Conservation (phyloP, 2,329 filamentous ascomycete genomes). For the Sporothrix mexicana region DNA sequence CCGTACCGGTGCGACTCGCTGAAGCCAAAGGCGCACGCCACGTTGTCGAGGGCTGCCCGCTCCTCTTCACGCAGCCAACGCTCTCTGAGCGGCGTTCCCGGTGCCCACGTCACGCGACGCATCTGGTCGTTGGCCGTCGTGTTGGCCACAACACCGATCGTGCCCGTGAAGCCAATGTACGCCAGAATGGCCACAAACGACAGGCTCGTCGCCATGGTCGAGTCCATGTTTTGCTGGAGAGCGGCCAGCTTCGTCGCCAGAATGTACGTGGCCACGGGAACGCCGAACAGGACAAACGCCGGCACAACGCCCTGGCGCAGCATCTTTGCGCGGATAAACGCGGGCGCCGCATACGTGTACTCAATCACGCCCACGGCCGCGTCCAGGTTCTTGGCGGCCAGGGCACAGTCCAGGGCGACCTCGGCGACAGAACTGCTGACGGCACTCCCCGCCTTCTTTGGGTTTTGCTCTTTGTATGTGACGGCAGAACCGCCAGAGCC, state of each 20-base stretch:
- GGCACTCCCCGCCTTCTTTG: slow-evolving; percentile 72
- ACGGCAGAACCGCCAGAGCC: slow-evolving; percentile 55
- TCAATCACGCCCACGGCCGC: slow-evolving; percentile 79
- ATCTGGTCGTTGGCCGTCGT: slow-evolving; percentile 94
- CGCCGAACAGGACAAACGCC: slow-evolving; percentile 57
- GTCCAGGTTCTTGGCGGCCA: slow-evolving; percentile 77
- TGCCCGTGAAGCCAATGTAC: slow-evolving; percentile 81
- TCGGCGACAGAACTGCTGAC: slow-evolving; percentile 74
- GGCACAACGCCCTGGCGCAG: slow-evolving; percentile 69
- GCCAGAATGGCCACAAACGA: slow-evolving; percentile 81
- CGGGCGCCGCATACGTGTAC: slow-evolving; percentile 68
- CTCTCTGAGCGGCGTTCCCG: slow-evolving; percentile 77
- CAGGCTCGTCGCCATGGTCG: slow-evolving; percentile 73
- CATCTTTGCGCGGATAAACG: slow-evolving; percentile 71
- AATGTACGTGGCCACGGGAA: slow-evolving; percentile 72
- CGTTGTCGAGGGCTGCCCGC: slow-evolving; percentile 80
- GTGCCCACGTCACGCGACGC: slow-evolving; percentile 88
- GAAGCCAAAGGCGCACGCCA: slow-evolving; percentile 92
- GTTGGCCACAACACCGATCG: slow-evolving; percentile 81
- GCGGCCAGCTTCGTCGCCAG: slow-evolving; percentile 70
- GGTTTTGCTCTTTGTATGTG: slow-evolving; percentile 66
- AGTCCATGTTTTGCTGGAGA: slow-evolving; percentile 78
- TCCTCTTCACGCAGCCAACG: slow-evolving; percentile 92
- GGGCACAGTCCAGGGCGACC: slow-evolving; percentile 77
- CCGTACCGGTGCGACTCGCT: slow-evolving; percentile 78